phyloP scores from a whole-genome alignment of 768 basidiomycete species.

The Suillus plorans region DNA sequence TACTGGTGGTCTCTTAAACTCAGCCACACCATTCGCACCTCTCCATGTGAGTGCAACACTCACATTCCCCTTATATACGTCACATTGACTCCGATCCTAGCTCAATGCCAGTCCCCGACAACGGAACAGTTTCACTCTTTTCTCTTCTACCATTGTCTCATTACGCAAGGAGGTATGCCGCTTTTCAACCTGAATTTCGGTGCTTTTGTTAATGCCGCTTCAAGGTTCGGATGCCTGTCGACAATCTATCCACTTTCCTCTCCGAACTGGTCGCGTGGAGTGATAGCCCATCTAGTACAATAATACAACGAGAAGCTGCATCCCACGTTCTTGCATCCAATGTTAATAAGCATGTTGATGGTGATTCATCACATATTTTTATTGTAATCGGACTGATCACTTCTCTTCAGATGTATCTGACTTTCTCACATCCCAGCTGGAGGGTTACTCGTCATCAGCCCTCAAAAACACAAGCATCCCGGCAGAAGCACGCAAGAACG shows the following conservation, averaged over 20 bases:
- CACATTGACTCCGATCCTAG: constrained; percentile 13
- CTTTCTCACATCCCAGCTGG: constrained; percentile 45
- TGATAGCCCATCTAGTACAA: constrained; percentile 44
- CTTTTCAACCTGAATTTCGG: not conserved
- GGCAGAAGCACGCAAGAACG: constrained; percentile 43
- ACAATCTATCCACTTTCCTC: constrained; percentile 51
- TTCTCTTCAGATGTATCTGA: constrained; percentile 42
- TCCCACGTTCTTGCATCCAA: constrained; percentile 61
- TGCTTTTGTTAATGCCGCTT: constrained; percentile 3
- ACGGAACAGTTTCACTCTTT: constrained; percentile 64
- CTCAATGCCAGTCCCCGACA: constrained; percentile 34
- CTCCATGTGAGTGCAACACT: constrained; percentile 43
- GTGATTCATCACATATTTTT: constrained; percentile 38
- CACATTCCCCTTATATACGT: not conserved
- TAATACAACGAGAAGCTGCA: constrained; percentile 54
- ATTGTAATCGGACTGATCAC: not conserved
- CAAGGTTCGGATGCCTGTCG: constrained; percentile 54
- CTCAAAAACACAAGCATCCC: constrained; percentile 37
- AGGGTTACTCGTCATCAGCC: constrained; percentile 48
- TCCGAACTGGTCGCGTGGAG: constrained; percentile 60
- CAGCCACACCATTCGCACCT: constrained; percentile 42
- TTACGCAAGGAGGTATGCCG: constrained; percentile 62
- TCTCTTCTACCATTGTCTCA: constrained; percentile 65
- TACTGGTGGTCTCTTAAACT: constrained; percentile 52
- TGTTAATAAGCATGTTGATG: constrained; percentile 76